Evolutionary conservation across 208 protist genomes (phyloP).

Genomic region (Vickermania ingenoplastis): DNA sequence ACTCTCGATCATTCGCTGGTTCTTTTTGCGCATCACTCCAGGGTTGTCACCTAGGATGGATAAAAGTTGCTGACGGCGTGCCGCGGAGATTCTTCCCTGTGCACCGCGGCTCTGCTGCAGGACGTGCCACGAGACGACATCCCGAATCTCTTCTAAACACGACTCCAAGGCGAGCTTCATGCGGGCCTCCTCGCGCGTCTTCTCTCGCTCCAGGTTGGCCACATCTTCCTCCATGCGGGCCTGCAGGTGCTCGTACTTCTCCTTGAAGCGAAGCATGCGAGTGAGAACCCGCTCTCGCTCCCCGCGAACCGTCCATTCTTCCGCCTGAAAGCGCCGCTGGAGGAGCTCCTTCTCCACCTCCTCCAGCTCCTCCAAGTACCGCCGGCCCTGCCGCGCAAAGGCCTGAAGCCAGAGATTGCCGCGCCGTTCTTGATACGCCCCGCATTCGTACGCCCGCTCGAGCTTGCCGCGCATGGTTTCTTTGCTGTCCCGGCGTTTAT

Average conservation of each 20-base stretch:
- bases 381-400: conserved; percentile 8
- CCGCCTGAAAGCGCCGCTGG: conserved; percentile 14
- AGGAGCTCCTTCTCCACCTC: conserved; percentile 19
- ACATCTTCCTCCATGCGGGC: conserved; percentile 5
- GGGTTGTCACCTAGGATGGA: conserved; percentile 8
- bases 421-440: conserved; percentile 5
- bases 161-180: conserved; percentile 26
- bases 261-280: conserved; percentile 16
- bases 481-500: background rate
- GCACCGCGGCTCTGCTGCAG: conserved; percentile 11
- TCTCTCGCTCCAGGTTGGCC: conserved; percentile 4
- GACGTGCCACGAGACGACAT: conserved; percentile 42
- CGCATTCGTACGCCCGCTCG: background rate
- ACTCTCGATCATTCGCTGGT: background rate
- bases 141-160: conserved; percentile 32
- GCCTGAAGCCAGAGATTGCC: conserved; percentile 3
- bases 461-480: background rate
- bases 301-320: conserved; percentile 21
- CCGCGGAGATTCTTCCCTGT: conserved; percentile 4
- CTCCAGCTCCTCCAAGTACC: conserved; percentile 18
- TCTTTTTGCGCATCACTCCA: background rate
- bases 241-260: conserved; percentile 7
- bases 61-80: conserved; percentile 3
- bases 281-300: conserved; percentile 15
- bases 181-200: conserved; percentile 11